Conservation (phyloP, 2,329 filamentous ascomycete species). For the Claviceps spartinae region DNA sequence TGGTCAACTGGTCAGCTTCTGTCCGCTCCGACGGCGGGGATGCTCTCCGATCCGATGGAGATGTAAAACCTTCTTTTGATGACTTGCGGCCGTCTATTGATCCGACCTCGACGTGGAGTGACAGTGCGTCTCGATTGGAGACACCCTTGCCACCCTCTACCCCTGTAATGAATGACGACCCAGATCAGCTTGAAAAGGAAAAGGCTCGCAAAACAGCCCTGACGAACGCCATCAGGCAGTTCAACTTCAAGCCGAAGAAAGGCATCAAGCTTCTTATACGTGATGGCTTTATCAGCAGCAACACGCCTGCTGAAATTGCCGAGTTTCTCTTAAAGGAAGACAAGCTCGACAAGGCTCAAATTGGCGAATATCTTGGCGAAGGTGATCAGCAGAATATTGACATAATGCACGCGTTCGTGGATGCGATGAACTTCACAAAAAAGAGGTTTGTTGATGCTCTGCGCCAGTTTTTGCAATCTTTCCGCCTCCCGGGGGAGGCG, state of each 20-base stretch:
- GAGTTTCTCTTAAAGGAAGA: slow-evolving; percentile 71
- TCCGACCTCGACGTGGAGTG: slow-evolving; percentile 42
- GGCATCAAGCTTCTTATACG: slow-evolving; percentile 74
- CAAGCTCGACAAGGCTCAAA: slow-evolving; percentile 74
- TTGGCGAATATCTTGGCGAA: slow-evolving; percentile 90
- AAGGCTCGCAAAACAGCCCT: slow-evolving; percentile 90
- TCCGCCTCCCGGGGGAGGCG: slow-evolving; percentile 86
- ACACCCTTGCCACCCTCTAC: slow-evolving; percentile 49
- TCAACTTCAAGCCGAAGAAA: slow-evolving; percentile 96
- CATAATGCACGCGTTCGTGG: slow-evolving; percentile 97
- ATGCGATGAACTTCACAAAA: slow-evolving; percentile 84
- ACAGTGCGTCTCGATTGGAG: slow-evolving; percentile 48
- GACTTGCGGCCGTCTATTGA: slow-evolving; percentile 55
- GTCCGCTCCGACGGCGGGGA: slow-evolving; percentile 42
- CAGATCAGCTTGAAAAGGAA: slow-evolving; percentile 83
- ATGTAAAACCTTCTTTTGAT: slow-evolving; percentile 25
- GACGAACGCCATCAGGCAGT: slow-evolving; percentile 75
- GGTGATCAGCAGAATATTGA: slow-evolving; percentile 87
- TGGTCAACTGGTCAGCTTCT: slow-evolving; percentile 78
- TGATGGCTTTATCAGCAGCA: slow-evolving; percentile 75
- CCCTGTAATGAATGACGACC: slow-evolving; percentile 71
- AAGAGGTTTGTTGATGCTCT: slow-evolving; percentile 87
- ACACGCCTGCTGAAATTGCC: slow-evolving; percentile 70
- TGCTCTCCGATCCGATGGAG: slow-evolving; percentile 16
- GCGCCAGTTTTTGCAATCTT: slow-evolving; percentile 83